Conservation (phyloP, 2,329 filamentous ascomycete species). For the Verticillium isaacii region DNA sequence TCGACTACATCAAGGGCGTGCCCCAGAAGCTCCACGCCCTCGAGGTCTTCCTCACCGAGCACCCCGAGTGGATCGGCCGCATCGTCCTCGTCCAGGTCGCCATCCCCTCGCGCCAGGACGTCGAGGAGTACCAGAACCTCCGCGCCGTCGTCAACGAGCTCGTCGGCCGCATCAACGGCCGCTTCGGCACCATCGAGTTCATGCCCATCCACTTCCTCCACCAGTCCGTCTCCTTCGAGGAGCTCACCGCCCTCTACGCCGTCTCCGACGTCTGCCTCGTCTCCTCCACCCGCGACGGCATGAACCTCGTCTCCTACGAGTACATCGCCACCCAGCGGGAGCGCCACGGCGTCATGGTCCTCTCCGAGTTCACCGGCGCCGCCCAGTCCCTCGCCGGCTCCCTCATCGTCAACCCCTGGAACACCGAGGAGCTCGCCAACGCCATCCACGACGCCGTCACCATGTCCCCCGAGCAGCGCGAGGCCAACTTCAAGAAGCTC, state of each 20-base stretch:
- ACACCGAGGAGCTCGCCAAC: constrained; percentile 90
- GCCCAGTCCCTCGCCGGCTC: constrained; percentile 92
- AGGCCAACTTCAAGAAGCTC: constrained; percentile 83
- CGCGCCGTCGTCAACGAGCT: constrained; percentile 94
- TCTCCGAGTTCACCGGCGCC: constrained; percentile 94
- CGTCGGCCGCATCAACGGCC: constrained; percentile 93
- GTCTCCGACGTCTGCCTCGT: constrained; percentile 90
- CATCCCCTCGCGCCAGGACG: constrained; percentile 89
- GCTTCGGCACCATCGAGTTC: constrained; percentile 95
- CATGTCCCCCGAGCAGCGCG: constrained; percentile 85
- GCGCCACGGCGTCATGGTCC: constrained; percentile 86
- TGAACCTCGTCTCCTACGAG: constrained; percentile 98
- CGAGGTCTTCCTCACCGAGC: constrained; percentile 93
- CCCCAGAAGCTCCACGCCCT: constrained; percentile 95
- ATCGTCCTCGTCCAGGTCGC: constrained; percentile 95
- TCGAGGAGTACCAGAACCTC: constrained; percentile 96
- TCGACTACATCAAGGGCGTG: constrained; percentile 98
- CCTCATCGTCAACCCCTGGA: constrained; percentile 97
- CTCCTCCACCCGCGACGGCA: constrained; percentile 93
- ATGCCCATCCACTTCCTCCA: constrained; percentile 99
- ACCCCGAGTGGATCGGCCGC: constrained; percentile 97
- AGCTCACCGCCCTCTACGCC: constrained; percentile 88
- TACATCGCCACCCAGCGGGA: constrained; percentile 93
- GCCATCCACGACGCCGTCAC: constrained; percentile 96
- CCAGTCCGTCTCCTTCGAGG: constrained; percentile 91